Evolutionary conservation across 2,329 filamentous ascomycete genomes (phyloP), one percentile per base, ranked within the genome.

Genomic region (Alternaria triticimaculans): DNA sequence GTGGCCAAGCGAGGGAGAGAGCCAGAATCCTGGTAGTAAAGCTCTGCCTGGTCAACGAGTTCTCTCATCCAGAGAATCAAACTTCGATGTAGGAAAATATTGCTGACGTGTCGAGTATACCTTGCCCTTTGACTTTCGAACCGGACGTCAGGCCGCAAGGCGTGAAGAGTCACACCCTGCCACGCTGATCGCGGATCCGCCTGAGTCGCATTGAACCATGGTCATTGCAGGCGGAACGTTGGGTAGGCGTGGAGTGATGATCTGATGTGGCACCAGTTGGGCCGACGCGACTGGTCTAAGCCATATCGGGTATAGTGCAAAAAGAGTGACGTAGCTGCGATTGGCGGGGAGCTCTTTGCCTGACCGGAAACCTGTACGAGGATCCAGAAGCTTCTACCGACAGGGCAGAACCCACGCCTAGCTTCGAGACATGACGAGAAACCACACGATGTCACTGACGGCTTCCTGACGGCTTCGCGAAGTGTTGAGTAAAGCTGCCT

Each of bases 331-430:
- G 60, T 66, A 63, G 43, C 57, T n/a, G 8, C 45, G 61, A 63
- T 61, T 63, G 60, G 63, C 60, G 65, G 60, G 43, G 33, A 41
- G 18, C 33, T 55, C 43, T 55, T 30, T 28, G n/a, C 60, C 26
- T 66, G 60, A 59, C 57, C 64, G 64, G 68, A 72, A 71, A 58
- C 63, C 59, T 58, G 64, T 57, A 63, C 71, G 64, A 64, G 51
- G 28, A 55, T 58, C 74, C 50, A 68, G 74, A 77, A 76, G 65
- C 68, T 73, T 76, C 74, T 56, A 73, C 63, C 58, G 58, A 56
- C 55, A 53, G 62, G 63, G 62, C 62, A 55, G 64, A 70, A 62
- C 59, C 49, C 63, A 67, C 72, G 55, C 70, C 55, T 54, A 66
- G 33, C 58, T 71, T 62, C 63, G 69, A 67, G 71, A 60, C 45